Evolutionary conservation across 352 stramenopile species (phyloP), one percentile per base, ranked within the genome.

Genomic region (Pilasporangium apinafurcum): DNA sequence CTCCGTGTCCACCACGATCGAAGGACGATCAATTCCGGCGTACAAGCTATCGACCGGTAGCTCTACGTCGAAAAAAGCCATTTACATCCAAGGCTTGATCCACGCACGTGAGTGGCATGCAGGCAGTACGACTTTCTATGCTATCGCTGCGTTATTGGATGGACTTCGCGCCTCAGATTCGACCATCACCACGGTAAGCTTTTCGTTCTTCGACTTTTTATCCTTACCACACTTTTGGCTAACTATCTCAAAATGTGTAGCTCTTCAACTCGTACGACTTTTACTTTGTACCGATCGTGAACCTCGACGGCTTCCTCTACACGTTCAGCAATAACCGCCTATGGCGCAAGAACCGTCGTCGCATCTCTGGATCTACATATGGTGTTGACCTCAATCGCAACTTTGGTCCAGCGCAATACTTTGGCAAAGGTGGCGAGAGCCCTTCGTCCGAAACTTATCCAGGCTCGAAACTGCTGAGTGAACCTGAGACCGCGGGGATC

Each of bases 301-400:
- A 68, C 49, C 49, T 68, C 20, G 53, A 68, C 35, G 58, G 58
- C 44, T 68, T 59, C 45, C 28, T 27, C 21, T 64, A 61, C 48
- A 61, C 53, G 22, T 57, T 49, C 48, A 55, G 16, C 18, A 30
- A 31, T 16, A 54, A 44, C 28, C 59, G 59, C 14, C 41, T 55
- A 22, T 62, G 56, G 55, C 59, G 59, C 49, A 68, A 68, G 53
- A 68, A 60, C 43, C 54, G 54, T 24, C 49, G 50, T 26, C 34
- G 17, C 14, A 30, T 38, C 43, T 42, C 21, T 35, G 32, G 25
- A 21, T 37, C 32, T 16, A 58, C 42, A 21, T 44, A 58, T 20
- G 58, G 55, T 18, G 45, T 63, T 7, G 52, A 67, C 31, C 49
- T 67, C 12, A 67, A 67, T 45, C 58, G 58, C 48, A 67, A 67